Base-by-base conservation (phyloP, 192 early-diverging fungal species). In the Rhizoclosmatium globosum region DNA sequence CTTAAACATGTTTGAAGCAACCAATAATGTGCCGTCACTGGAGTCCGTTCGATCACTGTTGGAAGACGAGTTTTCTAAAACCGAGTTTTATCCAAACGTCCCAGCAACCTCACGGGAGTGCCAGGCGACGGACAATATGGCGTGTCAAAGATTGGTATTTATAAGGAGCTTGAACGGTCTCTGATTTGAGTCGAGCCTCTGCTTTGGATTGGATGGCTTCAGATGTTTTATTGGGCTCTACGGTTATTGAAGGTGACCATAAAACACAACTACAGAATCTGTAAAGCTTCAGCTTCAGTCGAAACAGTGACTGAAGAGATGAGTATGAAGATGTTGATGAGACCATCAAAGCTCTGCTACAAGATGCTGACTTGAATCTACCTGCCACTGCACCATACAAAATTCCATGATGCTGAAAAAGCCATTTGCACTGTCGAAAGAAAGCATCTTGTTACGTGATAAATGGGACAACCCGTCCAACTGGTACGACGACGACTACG, bases 151-250 rank as follows among this genome's bases (percentile, higher is more conserved):
- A 53, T 13, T 53, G 6, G 6, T 13, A 53, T 53, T 53, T 17
- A 53, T 7, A 23, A 9, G 9, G 69, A 71, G 47, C 50, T 71
- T 17, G 19, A 23, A 53, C 48, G 50, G n/a, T 11, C 3, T 31
- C 23, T 4, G 53, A 71, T 56, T 19, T 71, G 9, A 53, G 47
- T 4, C 46, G 46, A n/a, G 39, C 38, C 6, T 53, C 38, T 9
- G n/a, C 69, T 13, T 19, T 71, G 13, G 69, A 71, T 53, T 71
- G 69, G 69, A 71, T 71, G 0, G 69, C 69, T 15, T 19, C n/a
- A 7, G 69, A 71, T 41, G 9, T 71, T 38, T 56, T 71, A 6
- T 7, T 71, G 21, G 38, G 48, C 31, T 9, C n/a, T 23, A 71
- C 17, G 15, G 38, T 71, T 15, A 45, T 68, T 0, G 67, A 68